Evolutionary conservation across 306 rosid genomes (phyloP), one percentile per base, ranked within the genome.

Genomic region (Sesbania bispinosa): DNA sequence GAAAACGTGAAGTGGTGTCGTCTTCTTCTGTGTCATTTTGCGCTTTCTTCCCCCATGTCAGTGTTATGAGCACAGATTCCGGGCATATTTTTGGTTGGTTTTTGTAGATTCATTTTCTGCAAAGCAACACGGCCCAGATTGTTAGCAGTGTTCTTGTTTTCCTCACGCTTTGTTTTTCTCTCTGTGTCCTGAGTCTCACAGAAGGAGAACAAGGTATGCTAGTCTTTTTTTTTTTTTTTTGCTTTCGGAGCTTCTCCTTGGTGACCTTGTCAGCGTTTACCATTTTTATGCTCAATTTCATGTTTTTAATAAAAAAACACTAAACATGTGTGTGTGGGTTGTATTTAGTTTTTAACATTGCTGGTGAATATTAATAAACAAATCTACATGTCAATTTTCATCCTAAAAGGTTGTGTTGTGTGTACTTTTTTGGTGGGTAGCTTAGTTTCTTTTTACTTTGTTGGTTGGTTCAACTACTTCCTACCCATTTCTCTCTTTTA

Each of bases 231-330:
- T n/a, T n/a, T n/a, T n/a, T n/a, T n/a, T 9, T 35, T 7, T 4
- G 4, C 2, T 2, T 24, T 24, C 45, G 21, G 14, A 59, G 46
- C 27, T 59, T 59, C 46, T 33, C 14, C 29, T 7, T 26, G 62
- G 62, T 54, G 21, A 26, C 0, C 10, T 35, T 35, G 11, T n/a
- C n/a, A n/a, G n/a, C n/a, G n/a, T 30, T 41, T 43, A 48, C 6
- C 43, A 24, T 54, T 61, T 65, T 48, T 66, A 26, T 50, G 21
- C 55, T 65, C 65, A 71, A 36, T 75, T 84, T 18, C 29, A 62
- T 20, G 59, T 27, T 53, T 58, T 10, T 75, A 6, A 23, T 39
- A 4, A 80, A 13, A 45, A 10, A 11, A 19, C 20, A 51, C 41
- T 55, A 8, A 43, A 3, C 73, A 18, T 59, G 74, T 32, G 27